Percentiles rank a stretch among this genome's conserved stretches.
Conservation (phyloP, 2,329 filamentous ascomycete genomes). For the Clathrospora elynae region DNA sequence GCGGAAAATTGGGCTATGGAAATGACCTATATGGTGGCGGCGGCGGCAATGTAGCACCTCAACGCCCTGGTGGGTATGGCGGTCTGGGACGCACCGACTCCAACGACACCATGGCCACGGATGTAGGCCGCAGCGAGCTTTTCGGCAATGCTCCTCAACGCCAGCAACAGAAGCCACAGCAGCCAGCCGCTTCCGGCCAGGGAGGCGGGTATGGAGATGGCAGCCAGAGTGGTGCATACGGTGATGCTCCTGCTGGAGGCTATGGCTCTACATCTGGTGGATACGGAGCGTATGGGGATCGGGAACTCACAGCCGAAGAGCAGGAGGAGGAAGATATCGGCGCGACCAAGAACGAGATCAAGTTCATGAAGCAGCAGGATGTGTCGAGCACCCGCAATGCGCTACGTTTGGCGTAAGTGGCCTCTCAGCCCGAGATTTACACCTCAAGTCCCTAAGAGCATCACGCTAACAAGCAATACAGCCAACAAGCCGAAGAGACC, state of each 20-base stretch:
- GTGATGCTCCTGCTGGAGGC: constrained; percentile 23
- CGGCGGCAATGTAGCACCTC: constrained; percentile 44
- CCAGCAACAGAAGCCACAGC: constrained; percentile 50
- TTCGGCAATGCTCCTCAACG: constrained; percentile 64
- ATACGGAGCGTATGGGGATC: constrained; percentile 65
- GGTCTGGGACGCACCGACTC: constrained; percentile 45
- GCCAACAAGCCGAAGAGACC: constrained; percentile 71
- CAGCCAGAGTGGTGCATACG: constrained; percentile 29
- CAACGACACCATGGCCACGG: constrained; percentile 53
- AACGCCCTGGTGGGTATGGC: constrained; percentile 48
- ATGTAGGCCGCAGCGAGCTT: constrained; percentile 66
- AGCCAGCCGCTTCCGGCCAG: constrained; percentile 37
- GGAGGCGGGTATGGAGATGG: constrained; percentile 29
- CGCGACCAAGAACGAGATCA: constrained; percentile 74
- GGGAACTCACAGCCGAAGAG: constrained; percentile 79
- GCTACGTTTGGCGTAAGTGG: constrained; percentile 59
- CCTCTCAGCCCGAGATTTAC: no score
- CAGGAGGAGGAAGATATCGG: constrained; percentile 76
- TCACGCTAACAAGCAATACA: no score
- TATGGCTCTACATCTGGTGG: constrained; percentile 33
- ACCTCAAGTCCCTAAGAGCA: no score
- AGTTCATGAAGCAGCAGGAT: constrained; percentile 73
- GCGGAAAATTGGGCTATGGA: constrained; percentile 48
- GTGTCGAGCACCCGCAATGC: constrained; percentile 74
- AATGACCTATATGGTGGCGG: constrained; percentile 57